Conservation (phyloP, 371 early-diverging fungal genomes). For the Coemansia sp. region DNA sequence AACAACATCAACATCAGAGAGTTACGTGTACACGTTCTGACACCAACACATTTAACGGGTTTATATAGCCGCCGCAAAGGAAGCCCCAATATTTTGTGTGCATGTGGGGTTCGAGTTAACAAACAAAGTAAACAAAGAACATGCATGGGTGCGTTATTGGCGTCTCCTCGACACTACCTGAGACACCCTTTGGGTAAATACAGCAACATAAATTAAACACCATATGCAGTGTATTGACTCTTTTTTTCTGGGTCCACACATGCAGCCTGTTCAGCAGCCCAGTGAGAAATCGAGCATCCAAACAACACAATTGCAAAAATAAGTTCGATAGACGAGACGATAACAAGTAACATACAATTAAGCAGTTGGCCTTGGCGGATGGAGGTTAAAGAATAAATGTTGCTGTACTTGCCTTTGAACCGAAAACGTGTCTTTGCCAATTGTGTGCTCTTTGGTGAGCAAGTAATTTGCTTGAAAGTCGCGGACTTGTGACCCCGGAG, state of each 20-base stretch:
- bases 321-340: neutral
- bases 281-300: too few relatives aligned
- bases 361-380: too few relatives aligned
- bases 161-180: neutral
- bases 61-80: too few relatives aligned
- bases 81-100: neutral
- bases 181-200: neutral
- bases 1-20: too few relatives aligned
- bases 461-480: neutral
- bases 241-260: neutral
- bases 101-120: neutral
- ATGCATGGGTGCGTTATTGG: neutral
- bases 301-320: neutral
- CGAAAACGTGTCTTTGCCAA: neutral
- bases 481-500: neutral
- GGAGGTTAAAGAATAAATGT: neutral
- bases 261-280: neutral
- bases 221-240: conserved; percentile 1
- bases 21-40: too few relatives aligned
- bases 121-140: neutral
- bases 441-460: neutral
- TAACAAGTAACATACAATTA: too few relatives aligned
- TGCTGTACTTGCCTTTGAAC: neutral
- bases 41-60: too few relatives aligned
- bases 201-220: conserved; percentile 1